Base-by-base conservation (phyloP, 2,329 filamentous ascomycete genomes). In the Colletotrichum sp. region DNA sequence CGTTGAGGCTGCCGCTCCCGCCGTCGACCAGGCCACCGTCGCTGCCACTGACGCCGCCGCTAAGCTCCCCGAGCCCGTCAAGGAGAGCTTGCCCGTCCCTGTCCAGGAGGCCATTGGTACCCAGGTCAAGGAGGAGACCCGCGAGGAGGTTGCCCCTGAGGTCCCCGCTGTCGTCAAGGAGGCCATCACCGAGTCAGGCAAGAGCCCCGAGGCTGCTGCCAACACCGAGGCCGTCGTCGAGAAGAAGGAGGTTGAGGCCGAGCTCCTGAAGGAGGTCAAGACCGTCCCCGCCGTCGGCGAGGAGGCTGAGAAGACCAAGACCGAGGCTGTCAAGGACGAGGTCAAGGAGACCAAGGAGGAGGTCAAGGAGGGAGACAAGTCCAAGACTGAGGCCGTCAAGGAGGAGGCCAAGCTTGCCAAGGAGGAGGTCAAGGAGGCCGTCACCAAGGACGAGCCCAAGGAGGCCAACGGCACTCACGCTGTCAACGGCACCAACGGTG, bases 211-310 rank as follows among this genome's bases (percentile, higher is more conserved):
- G 85, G 95, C 95, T 39, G 91, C 94, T 44, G 90, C 90, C 71
- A 93, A 92, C 84, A 87, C 91, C 3, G 89, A 89, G 71, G 94
- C 93, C 21, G 94, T 97, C 8, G 86, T 90, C 77, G 94, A 96
- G 80, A 97, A 97, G 90, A 92, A 91, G 83, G 89, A 88, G 12
- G 89, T 96, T 7, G 95, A 98, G 87, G 84, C 91, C 30, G 94
- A 98, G 85, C 88, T 98, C 10, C 87, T 96, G 64, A 89, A 91
- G 78, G 91, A 94, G 83, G 89, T 93, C 77, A 88, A 90, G 83
- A 82, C 85, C 68, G 81, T 82, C 69, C 80, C 87, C 79, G 81
- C 83, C 15, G 79, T 81, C 0, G 80, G 76, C 52, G 85, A 85
- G 55, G 74, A 83, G 80, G 75, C 63, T 78, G 26, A 71, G 79